Evolutionary conservation across 169 alveolate genomes (phyloP).

Genomic region (Neospora caninum): DNA sequence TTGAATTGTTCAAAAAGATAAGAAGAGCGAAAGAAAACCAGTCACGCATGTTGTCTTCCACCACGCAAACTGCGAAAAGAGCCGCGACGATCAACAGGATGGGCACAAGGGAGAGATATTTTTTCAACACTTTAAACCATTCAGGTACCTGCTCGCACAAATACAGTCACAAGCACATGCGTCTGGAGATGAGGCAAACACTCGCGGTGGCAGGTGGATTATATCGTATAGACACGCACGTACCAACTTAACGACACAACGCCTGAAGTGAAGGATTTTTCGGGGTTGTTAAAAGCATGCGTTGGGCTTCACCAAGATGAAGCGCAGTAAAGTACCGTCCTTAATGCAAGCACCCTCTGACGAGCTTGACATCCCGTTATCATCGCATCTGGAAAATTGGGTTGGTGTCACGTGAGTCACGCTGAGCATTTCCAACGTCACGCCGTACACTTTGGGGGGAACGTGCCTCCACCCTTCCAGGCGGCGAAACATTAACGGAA

Average conservation of each 20-base stretch:
- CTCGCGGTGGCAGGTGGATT: not conserved
- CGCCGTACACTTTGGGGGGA: too few species aligned
- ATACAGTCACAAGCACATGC: not conserved
- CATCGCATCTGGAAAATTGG: too few species aligned
- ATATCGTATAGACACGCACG: not conserved
- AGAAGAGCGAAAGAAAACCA: slow-evolving; percentile 91
- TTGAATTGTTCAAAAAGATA: slow-evolving; percentile 85
- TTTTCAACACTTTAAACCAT: slow-evolving; percentile 63
- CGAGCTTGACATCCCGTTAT: too few species aligned
- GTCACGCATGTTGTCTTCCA: slow-evolving; percentile 65
- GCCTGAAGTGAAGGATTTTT: not conserved
- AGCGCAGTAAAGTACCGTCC: too few species aligned
- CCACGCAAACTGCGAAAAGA: slow-evolving; percentile 51
- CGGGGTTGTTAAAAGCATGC: not conserved
- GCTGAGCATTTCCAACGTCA: too few species aligned
- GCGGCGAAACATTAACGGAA: too few species aligned
- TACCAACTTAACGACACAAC: not conserved
- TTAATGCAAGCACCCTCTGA: too few species aligned
- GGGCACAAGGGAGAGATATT: slow-evolving; percentile 64
- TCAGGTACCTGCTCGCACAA: slow-evolving; percentile 57
- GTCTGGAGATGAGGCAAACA: not conserved
- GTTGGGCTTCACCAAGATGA: not conserved
- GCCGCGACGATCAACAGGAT: slow-evolving; percentile 62
- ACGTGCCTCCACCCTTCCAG: too few species aligned
- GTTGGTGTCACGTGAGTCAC: too few species aligned